Base-by-base conservation (phyloP, 352 stramenopile genomes). In the Phytopythium cucurbitacearum region DNA sequence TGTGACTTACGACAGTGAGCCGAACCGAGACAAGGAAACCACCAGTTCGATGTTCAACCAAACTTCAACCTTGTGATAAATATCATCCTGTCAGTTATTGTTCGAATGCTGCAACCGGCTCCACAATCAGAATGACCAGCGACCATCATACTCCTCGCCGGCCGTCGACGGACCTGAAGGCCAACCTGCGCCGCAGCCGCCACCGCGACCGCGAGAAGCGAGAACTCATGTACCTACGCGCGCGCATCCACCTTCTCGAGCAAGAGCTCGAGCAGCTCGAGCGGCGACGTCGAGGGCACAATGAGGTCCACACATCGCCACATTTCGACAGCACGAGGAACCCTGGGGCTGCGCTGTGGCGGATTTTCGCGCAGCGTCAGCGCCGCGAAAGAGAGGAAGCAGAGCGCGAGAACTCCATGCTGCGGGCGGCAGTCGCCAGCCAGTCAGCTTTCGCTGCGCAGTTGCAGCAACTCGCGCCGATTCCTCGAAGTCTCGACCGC, bases 351-450 rank as follows among this genome's bases (percentile, higher is more conserved):
- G 32, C 35, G 35, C 15, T 41, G 13, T 44, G 47, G 47, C 37
- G 37, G 35, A 36, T 16, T 7, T 16, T 53, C 16, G 47, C 47
- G 35, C 6, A 28, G 15, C 12, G 8, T 15, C 47, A 34, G 13
- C 35, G 21, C 7, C 34, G 12, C 21, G 47, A 53, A 16, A 34
- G 47, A 7, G 13, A 21, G 15, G 7, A 10, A n/a, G 8, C 47
- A 5, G 47, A 53, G 47, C n/a, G n/a, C 9, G 47, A 53, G 21
- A 53, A 53, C n/a, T 34, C n/a, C 7, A 36, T 7, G 36, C 16
- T 53, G 0, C 35, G 37, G 32, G 47, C 47, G 35, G 3, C 43
- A 2, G 41, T 34, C 35, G 6, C 8, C 15, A 33, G 10, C n/a
- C 47, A 53, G 35, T 15, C 43, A 1, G 5, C 35, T 34, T 43